Evolutionary conservation across 1,284 basidiomycete species (phyloP), one percentile per base, ranked within the genome.

Genomic region (Pyrrhoderma noxium): DNA sequence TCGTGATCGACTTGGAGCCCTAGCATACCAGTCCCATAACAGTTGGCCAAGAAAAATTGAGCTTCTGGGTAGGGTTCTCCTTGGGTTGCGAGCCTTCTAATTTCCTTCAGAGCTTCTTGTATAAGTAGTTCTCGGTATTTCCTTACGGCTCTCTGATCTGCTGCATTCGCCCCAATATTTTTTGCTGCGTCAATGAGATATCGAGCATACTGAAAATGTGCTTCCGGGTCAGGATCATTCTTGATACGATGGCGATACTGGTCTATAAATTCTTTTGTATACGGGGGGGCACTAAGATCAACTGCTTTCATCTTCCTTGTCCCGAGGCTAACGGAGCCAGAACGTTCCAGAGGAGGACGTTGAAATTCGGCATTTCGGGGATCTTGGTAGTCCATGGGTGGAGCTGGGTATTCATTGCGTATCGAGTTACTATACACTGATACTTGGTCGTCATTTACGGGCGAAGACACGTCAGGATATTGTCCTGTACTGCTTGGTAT

Each of bases 131-230:
- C 96, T 51, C 91, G 84, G 63, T 95, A 99, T 67, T 92, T 95
- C 65, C 88, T 82, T 11, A 83, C 83, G 9, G 82, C 74, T 19
- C 89, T 80, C 63, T 91, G 87, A 60, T 93, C 91, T 57, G 77
- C 80, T 5, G 80, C 77, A 38, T 78, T 74, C 5, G 72, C 67
- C 0, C 91, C 85, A 50, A 95, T 82, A 67, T 93, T 89, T 69
- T 92, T 93, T 16, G 96, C 96, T n/a, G 96, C 96, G 64, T 99
- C 96, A 65, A 99, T 95, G 53, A 99, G 82, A 65, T 99, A 99
- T 69, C 95, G 95, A 11, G 93, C 92, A 64, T 94, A 99, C 18
- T 88, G 76, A 67, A 98, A 99, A 65, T 99, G 96, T n/a, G 94
- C 90, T 67, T 99, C 96, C 0, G 95, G 93, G 64, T 99, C 96